These are phyloP conservation scores for Eimeria falciformis DNA, from an alignment of 169 alveolate species.

Conservation along the genomic window DNA sequence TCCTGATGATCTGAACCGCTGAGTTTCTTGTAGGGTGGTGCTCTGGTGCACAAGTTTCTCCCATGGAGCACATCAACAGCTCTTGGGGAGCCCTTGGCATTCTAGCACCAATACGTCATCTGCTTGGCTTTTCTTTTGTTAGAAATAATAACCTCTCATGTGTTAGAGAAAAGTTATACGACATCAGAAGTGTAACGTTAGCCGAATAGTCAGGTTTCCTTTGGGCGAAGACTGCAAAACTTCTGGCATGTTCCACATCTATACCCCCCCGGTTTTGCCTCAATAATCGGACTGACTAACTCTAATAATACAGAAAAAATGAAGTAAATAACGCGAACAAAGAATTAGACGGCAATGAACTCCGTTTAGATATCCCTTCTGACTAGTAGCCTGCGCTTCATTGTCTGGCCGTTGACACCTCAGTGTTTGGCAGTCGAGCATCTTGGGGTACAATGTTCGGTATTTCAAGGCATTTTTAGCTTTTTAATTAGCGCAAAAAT, in stretches of 20 bases:
- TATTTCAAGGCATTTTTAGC: no score
- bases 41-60: no score
- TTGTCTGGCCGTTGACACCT: no score
- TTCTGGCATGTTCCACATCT: slow-evolving; percentile 53
- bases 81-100: slow-evolving; percentile 51
- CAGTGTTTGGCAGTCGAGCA: no score
- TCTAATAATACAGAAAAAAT: neutral
- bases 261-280: slow-evolving; percentile 17
- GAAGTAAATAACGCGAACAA: neutral
- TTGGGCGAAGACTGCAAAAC: slow-evolving; percentile 26
- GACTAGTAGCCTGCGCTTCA: no score
- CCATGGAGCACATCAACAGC: neutral
- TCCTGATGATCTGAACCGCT: neutral
- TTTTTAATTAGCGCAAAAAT: no score
- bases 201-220: neutral
- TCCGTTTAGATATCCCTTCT: no score
- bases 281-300: neutral
- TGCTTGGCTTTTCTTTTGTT: neutral
- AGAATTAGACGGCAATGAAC: neutral
- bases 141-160: neutral
- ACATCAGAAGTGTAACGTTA: neutral
- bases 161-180: neutral
- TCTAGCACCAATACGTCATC: neutral
- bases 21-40: neutral
- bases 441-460: no score